Conservation (phyloP, 495 filamentous ascomycete species). For the Massariosphaeria phaeospora region DNA sequence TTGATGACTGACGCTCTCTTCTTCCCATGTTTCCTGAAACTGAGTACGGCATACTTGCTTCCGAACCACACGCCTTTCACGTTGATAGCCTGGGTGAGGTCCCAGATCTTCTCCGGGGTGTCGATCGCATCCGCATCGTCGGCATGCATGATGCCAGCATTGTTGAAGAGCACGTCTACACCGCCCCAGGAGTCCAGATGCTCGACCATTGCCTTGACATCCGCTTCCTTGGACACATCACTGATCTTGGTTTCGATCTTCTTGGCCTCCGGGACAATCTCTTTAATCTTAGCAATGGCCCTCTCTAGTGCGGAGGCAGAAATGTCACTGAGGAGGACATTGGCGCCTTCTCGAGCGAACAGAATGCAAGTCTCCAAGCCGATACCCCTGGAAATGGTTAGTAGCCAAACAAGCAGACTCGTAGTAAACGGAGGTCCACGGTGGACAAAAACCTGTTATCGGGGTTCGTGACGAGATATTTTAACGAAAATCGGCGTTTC, state of each 20-base stretch:
- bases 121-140: slow-evolving; percentile 79
- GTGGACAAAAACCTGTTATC: too few species aligned
- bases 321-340: slow-evolving; percentile 80
- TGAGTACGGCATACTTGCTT: slow-evolving; percentile 83
- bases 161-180: slow-evolving; percentile 96
- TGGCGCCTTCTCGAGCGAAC: slow-evolving; percentile 84
- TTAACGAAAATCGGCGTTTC: too few species aligned
- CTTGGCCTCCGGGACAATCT: slow-evolving; percentile 59
- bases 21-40: slow-evolving; percentile 77
- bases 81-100: slow-evolving; percentile 89
- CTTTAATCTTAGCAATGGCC: slow-evolving; percentile 63
- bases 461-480: too few species aligned
- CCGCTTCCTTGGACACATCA: slow-evolving; percentile 67
- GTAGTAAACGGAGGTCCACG: too few species aligned
- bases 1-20: slow-evolving; percentile 80
- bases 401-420: too few species aligned
- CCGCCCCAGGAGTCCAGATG: slow-evolving; percentile 79
- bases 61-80: slow-evolving; percentile 99
- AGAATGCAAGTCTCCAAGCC: slow-evolving; percentile 93
- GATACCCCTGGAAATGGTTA: too few species aligned
- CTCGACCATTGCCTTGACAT: slow-evolving; percentile 67
- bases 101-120: slow-evolving; percentile 90
- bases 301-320: slow-evolving; percentile 65
- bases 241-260: slow-evolving; percentile 57
- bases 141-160: slow-evolving; percentile 95